Base-by-base conservation (phyloP, 106 monocot genomes). In the Phalaenopsis aphrodite region DNA sequence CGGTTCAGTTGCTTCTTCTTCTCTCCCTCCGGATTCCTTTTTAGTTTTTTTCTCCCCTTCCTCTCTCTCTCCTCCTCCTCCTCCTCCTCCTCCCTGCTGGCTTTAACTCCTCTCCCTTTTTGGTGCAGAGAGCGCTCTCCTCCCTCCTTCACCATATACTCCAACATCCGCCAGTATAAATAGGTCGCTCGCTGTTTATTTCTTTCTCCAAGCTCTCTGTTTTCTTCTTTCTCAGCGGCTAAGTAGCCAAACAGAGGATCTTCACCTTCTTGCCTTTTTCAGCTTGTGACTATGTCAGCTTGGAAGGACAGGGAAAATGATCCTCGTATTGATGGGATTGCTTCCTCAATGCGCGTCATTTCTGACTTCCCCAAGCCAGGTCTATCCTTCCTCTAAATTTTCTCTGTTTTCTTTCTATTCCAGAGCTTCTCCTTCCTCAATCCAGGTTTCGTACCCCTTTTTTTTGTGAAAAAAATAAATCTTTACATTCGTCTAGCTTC, bases 331-430 rank as follows among this genome's bases (percentile, higher is more conserved):
- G 43, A 42, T 12, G 43, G 74, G 18, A 74, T 74, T 42, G 74
- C 74, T 42, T 74, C 74, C n/a, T 74, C 74, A 23, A 74, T 74
- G 74, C 74, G 74, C 19, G 74, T 74, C 74, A 74, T 74, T 74
- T 74, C 74, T 5, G 12, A 74, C 74, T 74, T 74, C 74, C 74
- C 74, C 3, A 74, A 74, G 74, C 74, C 74, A 74, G 74, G 74
- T 74, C n/a, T 42, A 18, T 17, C 5, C 14, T 65, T 65, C 24
- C 41, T 71, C 39, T 6, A 38, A 38, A 15, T 4, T 41, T 39
- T 71, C 15, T 71, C 15, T 41, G 3, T 69, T 69, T 14, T 45
- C 9, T 39, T 2, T n/a, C 19, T 73, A 18, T 73, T 42, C 73
- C 30, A 69, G 30, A 39, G 37, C 7, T 38, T 1, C 38, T 41